Evolutionary conservation across 1,284 basidiomycete genomes (phyloP).

Genomic region (Xerocomus cyaneibrunnescens): DNA sequence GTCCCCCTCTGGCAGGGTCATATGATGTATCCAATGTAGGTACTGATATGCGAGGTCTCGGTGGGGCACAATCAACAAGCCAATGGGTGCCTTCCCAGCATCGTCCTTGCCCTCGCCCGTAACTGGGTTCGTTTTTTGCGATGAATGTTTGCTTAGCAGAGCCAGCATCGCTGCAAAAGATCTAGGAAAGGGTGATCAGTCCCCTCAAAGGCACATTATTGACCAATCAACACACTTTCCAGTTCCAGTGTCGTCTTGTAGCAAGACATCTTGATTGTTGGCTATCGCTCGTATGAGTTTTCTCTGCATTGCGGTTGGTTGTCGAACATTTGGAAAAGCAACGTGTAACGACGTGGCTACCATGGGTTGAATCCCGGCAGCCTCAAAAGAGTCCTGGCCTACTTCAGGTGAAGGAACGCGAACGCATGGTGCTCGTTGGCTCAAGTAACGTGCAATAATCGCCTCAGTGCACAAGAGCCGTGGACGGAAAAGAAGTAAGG

Average conservation of each 20-base stretch:
- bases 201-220: background rate
- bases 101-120: background rate
- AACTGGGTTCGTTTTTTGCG: slow-evolving; percentile 7
- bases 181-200: slow-evolving; percentile 38
- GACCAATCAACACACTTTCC: slow-evolving; percentile 61
- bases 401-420: background rate
- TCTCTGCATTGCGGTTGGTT: slow-evolving; percentile 59
- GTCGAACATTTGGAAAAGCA: slow-evolving; percentile 62
- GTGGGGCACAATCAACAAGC: slow-evolving; percentile 72
- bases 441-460: slow-evolving; percentile 17
- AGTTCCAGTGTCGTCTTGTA: slow-evolving; percentile 69
- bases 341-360: slow-evolving; percentile 48
- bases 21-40: slow-evolving; percentile 61
- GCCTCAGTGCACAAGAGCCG: slow-evolving; percentile 19
- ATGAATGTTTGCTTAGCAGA: slow-evolving; percentile 56
- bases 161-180: slow-evolving; percentile 70
- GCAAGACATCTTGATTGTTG: slow-evolving; percentile 55
- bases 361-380: slow-evolving; percentile 49
- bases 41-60: slow-evolving; percentile 71
- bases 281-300: slow-evolving; percentile 63
- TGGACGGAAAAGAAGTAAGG: slow-evolving; percentile 14
- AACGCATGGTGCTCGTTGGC: slow-evolving; percentile 17
- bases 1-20: slow-evolving; percentile 39
- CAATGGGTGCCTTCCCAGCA: slow-evolving; percentile 38
- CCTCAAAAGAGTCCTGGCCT: slow-evolving; percentile 41